Conservation (phyloP, 176 grass and related monocot genomes). For the Rhynchospora pubera region DNA sequence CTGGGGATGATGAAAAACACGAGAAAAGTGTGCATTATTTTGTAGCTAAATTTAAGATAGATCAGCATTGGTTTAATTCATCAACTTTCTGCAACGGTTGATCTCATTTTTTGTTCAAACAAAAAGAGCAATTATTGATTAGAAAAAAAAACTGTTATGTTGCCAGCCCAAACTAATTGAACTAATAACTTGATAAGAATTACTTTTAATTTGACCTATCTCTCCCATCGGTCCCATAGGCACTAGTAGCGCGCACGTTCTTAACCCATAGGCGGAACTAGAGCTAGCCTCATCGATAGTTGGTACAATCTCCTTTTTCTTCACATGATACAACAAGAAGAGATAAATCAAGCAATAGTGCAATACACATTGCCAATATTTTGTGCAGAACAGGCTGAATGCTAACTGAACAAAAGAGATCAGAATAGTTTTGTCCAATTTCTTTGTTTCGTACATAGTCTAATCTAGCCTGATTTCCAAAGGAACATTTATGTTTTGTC, state of each 20-base stretch:
- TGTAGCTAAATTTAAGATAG: neutral
- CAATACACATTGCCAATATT: neutral
- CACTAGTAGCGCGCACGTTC: no score
- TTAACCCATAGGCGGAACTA: no score
- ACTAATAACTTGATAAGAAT: no score
- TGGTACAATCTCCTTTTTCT: neutral
- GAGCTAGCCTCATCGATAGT: no score
- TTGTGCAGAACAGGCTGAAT: neutral
- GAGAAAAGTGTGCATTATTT: neutral
- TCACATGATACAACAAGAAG: neutral
- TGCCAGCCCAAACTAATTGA: neutral
- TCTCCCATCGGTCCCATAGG: no score
- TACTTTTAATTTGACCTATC: no score
- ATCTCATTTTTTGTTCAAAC: neutral
- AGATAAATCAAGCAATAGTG: neutral
- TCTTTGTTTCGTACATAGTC: neutral
- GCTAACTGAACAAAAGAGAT: neutral
- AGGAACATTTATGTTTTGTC: slow-evolving; percentile 32
- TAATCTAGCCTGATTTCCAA: neutral
- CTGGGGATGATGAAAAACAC: neutral
- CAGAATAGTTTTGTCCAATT: neutral
- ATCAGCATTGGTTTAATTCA: neutral
- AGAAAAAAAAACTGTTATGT: neutral
- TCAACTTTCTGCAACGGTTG: neutral
- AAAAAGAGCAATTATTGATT: neutral